phyloP scores from a whole-genome alignment of 2,329 filamentous ascomycete species.

The Fusarium sulawesiense region DNA sequence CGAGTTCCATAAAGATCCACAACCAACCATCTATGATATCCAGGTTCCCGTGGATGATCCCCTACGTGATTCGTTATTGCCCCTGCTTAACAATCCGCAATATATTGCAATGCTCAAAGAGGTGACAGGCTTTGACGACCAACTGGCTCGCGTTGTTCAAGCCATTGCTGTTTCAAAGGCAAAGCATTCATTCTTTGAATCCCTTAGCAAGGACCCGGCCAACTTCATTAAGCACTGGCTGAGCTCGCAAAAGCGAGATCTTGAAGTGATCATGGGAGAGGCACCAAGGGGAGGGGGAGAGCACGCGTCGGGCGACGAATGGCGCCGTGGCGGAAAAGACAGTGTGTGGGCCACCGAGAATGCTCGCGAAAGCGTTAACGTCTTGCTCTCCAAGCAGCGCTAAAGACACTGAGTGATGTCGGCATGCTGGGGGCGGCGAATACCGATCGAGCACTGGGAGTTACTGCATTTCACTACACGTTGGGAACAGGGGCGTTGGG shows the following conservation, averaged over 20 bases:
- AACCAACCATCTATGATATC: slow-evolving; percentile 90
- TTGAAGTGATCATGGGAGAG: slow-evolving; percentile 89
- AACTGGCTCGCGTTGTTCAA: slow-evolving; percentile 84
- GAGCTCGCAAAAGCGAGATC: slow-evolving; percentile 88
- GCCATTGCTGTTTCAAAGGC: slow-evolving; percentile 86
- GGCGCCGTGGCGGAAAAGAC: slow-evolving; percentile 69
- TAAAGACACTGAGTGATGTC: slow-evolving; percentile 28
- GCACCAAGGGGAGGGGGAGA: slow-evolving; percentile 72
- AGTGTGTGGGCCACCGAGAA: slow-evolving; percentile 69
- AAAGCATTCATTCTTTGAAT: slow-evolving; percentile 88
- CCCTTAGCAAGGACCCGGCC: slow-evolving; percentile 82
- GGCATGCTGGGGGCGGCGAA: slow-evolving; percentile 2
- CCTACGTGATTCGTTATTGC: slow-evolving; percentile 72
- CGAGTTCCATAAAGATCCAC: slow-evolving; percentile 78
- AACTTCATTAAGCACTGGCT: slow-evolving; percentile 89
- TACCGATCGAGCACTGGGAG: slow-evolving; percentile 29
- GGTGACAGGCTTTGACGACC: slow-evolving; percentile 82
- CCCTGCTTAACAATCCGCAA: slow-evolving; percentile 75
- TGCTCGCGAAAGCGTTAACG: slow-evolving; percentile 71
- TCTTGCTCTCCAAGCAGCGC: slow-evolving; percentile 67
- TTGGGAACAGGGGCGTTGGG: slow-evolving; percentile 44
- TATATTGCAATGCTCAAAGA: slow-evolving; percentile 80
- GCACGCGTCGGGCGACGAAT: slow-evolving; percentile 71
- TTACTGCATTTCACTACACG: slow-evolving; percentile 39
- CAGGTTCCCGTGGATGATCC: slow-evolving; percentile 87